phyloP scores from a whole-genome alignment of 495 filamentous ascomycete species.

The Niebla homalea region DNA sequence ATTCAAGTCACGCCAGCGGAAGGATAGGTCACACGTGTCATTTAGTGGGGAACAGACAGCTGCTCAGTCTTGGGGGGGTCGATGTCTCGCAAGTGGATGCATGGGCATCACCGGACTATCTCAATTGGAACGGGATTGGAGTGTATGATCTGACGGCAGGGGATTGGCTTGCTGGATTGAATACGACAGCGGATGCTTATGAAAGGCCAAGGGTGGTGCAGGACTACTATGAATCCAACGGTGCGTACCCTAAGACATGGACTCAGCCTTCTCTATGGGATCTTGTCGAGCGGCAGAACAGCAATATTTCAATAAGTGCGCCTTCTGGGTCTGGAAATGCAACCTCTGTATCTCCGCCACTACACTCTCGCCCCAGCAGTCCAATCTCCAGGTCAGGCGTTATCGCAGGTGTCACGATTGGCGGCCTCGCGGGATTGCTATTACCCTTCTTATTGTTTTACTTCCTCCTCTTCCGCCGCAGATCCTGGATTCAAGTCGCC shows the following conservation, averaged over 20 bases:
- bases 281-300: not conserved
- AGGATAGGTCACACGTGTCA: constrained; percentile 28
- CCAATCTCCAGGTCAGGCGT: not conserved
- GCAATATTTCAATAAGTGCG: not conserved
- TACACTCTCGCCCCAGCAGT: no score
- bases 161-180: not conserved
- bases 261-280: not conserved
- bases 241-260: not conserved
- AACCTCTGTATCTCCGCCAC: no score
- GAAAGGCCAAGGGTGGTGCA: not conserved
- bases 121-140: constrained; percentile 1
- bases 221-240: not conserved
- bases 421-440: not conserved
- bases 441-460: not conserved
- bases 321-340: not conserved
- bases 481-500: not conserved
- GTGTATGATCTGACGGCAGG: not conserved
- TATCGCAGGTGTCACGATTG: not conserved
- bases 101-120: not conserved
- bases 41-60: constrained; percentile 17
- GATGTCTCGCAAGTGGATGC: not conserved
- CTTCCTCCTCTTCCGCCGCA: not conserved
- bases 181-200: not conserved
- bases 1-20: constrained; percentile 12
- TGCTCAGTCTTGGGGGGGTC: constrained; percentile 3